Evolutionary conservation across 768 basidiomycete species (phyloP), one percentile per base, ranked within the genome.

Genomic region (Termitomyces sp.): DNA sequence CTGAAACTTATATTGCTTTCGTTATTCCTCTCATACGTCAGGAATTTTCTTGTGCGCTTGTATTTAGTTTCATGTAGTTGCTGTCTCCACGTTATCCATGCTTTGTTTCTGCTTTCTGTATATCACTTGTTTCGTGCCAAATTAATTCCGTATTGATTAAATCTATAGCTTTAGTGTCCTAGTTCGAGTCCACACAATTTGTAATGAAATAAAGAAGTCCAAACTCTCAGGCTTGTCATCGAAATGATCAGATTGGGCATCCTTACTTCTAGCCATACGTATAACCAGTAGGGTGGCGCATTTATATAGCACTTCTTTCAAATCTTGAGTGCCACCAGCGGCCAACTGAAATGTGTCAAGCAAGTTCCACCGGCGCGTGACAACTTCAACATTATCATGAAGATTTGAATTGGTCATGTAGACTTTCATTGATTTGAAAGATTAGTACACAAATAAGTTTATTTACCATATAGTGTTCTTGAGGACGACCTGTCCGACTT

Each of bases 401-500:
- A 42, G 9, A 34, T 34, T 34, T 8, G 34, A 34, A 6, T 17
- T 42, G 15, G 15, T 2, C 15, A 0, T 42, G 40, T 40, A 14
- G 38, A 11, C 38, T 40, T 14, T 4, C 38, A 40, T 40, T 14
- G 38, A 40, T 12, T 25, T 11, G 10, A 29, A 8, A 9, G 29
- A 6, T 32, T 5, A 17, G 2, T 37, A 38, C 38, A 49, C 10
- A n/a, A 48, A 10, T 17, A 37, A 25, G 4, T 5, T 4, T 37
- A 12, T 50, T 66, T 62, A 74, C 68, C 70, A 76, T 6, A 70
- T 55, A 0, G 69, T 74, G 49, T 62, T 65, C 37, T 57, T 59
- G 14, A 76, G 67, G 51, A 71, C 51, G 53, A 69, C 48, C 5
- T 65, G 53, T 9, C 71, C 73, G 25, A 75, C 71, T 25, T 68